Evolutionary conservation across 2,329 filamentous ascomycete genomes (phyloP).

Genomic region (Sclerotiophoma versabilis): DNA sequence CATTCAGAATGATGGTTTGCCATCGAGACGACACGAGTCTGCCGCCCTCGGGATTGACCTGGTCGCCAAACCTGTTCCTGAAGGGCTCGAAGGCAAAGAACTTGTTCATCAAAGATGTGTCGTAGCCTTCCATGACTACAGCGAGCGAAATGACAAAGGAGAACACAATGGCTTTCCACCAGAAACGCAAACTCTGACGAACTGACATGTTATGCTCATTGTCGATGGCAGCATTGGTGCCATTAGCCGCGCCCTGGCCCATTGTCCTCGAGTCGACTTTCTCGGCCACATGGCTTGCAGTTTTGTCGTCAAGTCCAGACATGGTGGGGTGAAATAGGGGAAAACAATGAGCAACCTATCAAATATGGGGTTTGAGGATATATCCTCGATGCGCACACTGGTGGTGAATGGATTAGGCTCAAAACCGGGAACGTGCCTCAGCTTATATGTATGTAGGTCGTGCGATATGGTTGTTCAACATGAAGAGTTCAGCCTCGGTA

Average conservation of each 20-base stretch:
- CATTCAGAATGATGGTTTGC: conserved; percentile 55
- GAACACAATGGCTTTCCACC: conserved; percentile 84
- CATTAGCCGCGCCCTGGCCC: conserved; percentile 19
- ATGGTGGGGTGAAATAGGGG: conserved; percentile 1
- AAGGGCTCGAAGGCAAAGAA: conserved; percentile 64
- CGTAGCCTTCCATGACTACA: conserved; percentile 89
- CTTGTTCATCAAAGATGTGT: conserved; percentile 79
- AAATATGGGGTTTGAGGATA: conserved; percentile 1
- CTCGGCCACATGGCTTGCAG: conserved; percentile 30
- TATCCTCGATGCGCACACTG: conserved; percentile 3
- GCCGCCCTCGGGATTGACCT: conserved; percentile 40
- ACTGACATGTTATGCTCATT: conserved; percentile 60
- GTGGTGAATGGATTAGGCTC: not conserved
- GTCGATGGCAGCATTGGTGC: conserved; percentile 42
- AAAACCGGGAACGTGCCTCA: not conserved
- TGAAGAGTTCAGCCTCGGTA: conserved; percentile 16
- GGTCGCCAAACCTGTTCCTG: conserved; percentile 50
- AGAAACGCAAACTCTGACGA: conserved; percentile 75
- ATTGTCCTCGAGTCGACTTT: conserved; percentile 22
- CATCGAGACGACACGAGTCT: conserved; percentile 51
- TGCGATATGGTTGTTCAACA: conserved; percentile 4
- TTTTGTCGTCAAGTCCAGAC: conserved; percentile 26
- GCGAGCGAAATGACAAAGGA: conserved; percentile 82
- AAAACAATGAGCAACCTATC: not conserved
- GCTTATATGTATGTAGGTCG: conserved; percentile 16